These are phyloP conservation scores for Fraxinus albicans DNA, from an alignment of 305 asterid species.

Conservation along the genomic window DNA sequence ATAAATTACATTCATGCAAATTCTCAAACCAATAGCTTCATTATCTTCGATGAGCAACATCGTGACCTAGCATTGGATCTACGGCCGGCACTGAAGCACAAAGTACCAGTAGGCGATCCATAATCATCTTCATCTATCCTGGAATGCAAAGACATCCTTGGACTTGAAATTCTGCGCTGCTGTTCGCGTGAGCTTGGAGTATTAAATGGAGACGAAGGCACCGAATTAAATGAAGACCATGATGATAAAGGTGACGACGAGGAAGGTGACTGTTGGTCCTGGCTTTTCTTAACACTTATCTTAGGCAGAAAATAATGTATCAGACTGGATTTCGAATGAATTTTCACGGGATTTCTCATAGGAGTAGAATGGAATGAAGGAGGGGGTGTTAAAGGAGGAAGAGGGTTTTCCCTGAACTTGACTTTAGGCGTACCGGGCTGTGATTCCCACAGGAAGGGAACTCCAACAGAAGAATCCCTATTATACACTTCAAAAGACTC, in stretches of 20 bases:
- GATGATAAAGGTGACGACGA: slow-evolving; percentile 19
- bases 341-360: slow-evolving; percentile 23
- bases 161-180: slow-evolving; percentile 4
- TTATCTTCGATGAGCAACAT: slow-evolving; percentile 31
- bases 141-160: slow-evolving; percentile 23
- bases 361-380: slow-evolving; percentile 44
- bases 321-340: slow-evolving; percentile 4
- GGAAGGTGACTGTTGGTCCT: slow-evolving; percentile 21
- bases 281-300: slow-evolving; percentile 31
- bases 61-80: slow-evolving; percentile 23
- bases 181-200: not conserved
- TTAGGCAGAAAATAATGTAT: slow-evolving; percentile 32
- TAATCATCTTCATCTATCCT: slow-evolving; percentile 23
- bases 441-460: slow-evolving; percentile 65
- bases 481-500: slow-evolving; percentile 43
- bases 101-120: slow-evolving; percentile 24
- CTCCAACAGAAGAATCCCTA: slow-evolving; percentile 34
- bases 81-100: slow-evolving; percentile 34
- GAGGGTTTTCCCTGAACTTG: slow-evolving; percentile 26
- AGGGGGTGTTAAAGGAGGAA: slow-evolving; percentile 68
- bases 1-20: slow-evolving; percentile 2
- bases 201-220: slow-evolving; percentile 33
- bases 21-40: slow-evolving; percentile 37
- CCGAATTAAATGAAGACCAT: slow-evolving; percentile 26
- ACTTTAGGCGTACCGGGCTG: slow-evolving; percentile 57